These are phyloP conservation scores for Cladosporium sphaerospermum DNA, from an alignment of 2,329 filamentous ascomycete species.

Conservation along the genomic window DNA sequence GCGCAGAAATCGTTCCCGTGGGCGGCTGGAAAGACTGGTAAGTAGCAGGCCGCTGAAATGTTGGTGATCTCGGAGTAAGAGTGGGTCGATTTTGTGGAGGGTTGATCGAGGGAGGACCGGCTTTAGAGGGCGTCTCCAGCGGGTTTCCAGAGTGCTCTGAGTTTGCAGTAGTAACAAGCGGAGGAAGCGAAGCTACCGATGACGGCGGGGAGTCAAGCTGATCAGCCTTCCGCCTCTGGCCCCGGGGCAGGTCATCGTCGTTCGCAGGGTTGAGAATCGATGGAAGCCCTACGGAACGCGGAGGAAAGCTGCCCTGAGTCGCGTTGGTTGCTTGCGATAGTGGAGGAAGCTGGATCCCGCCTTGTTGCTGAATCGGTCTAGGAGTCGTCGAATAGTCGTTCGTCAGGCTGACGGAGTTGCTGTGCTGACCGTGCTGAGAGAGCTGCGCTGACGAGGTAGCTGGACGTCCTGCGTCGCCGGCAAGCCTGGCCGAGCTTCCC, in stretches of 20 bases:
- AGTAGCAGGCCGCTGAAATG: slow-evolving; percentile 45
- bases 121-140: not conserved
- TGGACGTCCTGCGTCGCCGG: slow-evolving; percentile 13
- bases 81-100: slow-evolving; percentile 37
- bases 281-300: slow-evolving; percentile 37
- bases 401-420: not conserved
- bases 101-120: not conserved
- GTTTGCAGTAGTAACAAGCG: slow-evolving; percentile 23
- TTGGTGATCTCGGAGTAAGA: slow-evolving; percentile 54
- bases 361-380: not conserved
- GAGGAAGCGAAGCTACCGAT: slow-evolving; percentile 30
- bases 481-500: slow-evolving; percentile 18
- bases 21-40: slow-evolving; percentile 39
- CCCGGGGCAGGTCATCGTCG: slow-evolving; percentile 29
- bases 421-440: slow-evolving; percentile 3
- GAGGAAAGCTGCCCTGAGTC: slow-evolving; percentile 10
- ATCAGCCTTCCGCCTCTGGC: slow-evolving; percentile 36
- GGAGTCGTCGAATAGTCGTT: not conserved
- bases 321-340: slow-evolving; percentile 20
- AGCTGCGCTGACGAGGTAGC: slow-evolving; percentile 3
- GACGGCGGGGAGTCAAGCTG: slow-evolving; percentile 39
- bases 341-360: slow-evolving; percentile 26
- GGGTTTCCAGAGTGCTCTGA: not conserved
- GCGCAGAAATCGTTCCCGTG: slow-evolving; percentile 44
- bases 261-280: slow-evolving; percentile 42